A percentile compares a stretch with the other conserved stretches of the same genome.
These are phyloP conservation scores for Leccinum disarticulatum DNA, from an alignment of 768 basidiomycete species.

Conservation along the genomic window DNA sequence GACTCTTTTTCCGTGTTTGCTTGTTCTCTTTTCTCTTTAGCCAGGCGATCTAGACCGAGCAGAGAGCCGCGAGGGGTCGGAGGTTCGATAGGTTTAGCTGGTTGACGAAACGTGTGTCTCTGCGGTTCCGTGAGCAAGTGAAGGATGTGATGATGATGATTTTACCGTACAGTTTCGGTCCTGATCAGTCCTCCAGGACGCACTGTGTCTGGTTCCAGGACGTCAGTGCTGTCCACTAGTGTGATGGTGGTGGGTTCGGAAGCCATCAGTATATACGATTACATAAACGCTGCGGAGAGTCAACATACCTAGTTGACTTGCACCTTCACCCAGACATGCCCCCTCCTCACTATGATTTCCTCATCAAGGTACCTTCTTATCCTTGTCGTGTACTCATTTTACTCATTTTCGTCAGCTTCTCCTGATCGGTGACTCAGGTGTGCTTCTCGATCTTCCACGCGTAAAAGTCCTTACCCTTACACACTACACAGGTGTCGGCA, in stretches of 20 bases:
- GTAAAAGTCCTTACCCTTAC: constrained; percentile 6
- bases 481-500: constrained; percentile 77
- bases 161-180: constrained; percentile 56
- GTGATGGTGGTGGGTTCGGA: constrained; percentile 41
- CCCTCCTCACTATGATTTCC: constrained; percentile 94
- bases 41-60: constrained; percentile 85
- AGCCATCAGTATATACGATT: background rate
- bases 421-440: constrained; percentile 97
- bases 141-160: background rate
- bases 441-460: constrained; percentile 26
- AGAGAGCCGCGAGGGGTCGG: constrained; percentile 77
- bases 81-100: constrained; percentile 69
- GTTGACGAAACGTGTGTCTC: constrained; percentile 81
- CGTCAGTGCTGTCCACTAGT: constrained; percentile 69
- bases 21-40: constrained; percentile 80
- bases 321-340: constrained; percentile 51
- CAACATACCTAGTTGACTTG: background rate
- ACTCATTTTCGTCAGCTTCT: constrained; percentile 58
- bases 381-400: background rate
- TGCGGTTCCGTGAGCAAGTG: constrained; percentile 31
- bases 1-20: constrained; percentile 43
- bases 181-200: constrained; percentile 78
- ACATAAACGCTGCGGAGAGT: constrained; percentile 18
- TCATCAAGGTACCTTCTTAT: constrained; percentile 69
- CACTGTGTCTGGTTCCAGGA: constrained; percentile 76